These are phyloP conservation scores for Oleoguttula mirabilis DNA, from an alignment of 495 filamentous ascomycete genomes.

Conservation along the genomic window DNA sequence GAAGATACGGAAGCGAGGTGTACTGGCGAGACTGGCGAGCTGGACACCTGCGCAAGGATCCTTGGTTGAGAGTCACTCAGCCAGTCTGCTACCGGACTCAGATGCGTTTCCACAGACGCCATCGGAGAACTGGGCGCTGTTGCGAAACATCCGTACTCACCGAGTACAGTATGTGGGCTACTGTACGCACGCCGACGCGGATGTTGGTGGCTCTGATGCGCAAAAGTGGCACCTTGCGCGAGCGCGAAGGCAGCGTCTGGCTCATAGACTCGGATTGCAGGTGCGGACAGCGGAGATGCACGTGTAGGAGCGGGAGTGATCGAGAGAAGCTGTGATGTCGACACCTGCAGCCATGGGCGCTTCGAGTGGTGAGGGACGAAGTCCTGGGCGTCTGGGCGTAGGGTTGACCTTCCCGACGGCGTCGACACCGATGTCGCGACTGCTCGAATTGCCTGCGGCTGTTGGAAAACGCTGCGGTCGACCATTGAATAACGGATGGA, in stretches of 20 bases:
- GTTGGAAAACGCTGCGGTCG: too few species aligned
- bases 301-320: not conserved
- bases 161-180: not conserved
- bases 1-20: not conserved
- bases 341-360: not conserved
- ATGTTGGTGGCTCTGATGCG: not conserved
- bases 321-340: not conserved
- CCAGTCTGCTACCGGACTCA: not conserved
- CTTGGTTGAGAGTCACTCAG: not conserved
- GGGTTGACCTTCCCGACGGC: not conserved
- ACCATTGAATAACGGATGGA: too few species aligned
- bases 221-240: not conserved
- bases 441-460: too few species aligned
- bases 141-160: not conserved
- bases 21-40: not conserved
- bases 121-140: too few species aligned
- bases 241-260: not conserved
- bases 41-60: not conserved
- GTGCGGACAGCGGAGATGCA: not conserved
- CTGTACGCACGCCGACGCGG: not conserved
- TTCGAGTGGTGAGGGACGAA: too few species aligned
- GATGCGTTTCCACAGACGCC: too few species aligned
- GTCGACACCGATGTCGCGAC: not conserved
- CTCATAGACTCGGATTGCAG: not conserved
- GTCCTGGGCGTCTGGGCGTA: not conserved